A percentile compares a stretch with the other conserved stretches of the same genome.
Evolutionary conservation across 202 grass and related monocot genomes (phyloP).

Genomic region (Tripidium arundinaceum): DNA sequence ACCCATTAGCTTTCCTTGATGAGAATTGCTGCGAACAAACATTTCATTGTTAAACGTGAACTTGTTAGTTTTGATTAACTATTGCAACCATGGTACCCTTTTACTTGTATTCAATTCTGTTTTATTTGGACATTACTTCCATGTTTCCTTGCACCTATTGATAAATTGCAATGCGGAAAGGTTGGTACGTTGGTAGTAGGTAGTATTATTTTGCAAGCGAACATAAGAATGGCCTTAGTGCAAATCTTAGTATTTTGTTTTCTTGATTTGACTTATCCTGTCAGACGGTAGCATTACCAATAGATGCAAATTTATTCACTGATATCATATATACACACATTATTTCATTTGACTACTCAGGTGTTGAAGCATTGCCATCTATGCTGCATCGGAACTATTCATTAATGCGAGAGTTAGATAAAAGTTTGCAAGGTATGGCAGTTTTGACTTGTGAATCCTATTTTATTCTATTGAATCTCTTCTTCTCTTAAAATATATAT

Average conservation of each 20-base stretch:
- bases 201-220: neutral
- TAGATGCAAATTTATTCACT: neutral
- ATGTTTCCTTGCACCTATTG: neutral
- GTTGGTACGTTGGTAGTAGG: neutral
- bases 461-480: neutral
- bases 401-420: conserved; percentile 90
- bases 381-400: conserved; percentile 86
- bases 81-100: neutral
- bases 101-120: neutral
- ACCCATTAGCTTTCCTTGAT: neutral
- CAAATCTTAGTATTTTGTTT: conserved; percentile 8
- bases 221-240: neutral
- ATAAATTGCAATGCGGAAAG: neutral
- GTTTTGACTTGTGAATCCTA: conserved; percentile 8
- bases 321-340: neutral
- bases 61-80: conserved; percentile 10
- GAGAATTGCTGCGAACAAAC: neutral
- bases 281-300: conserved; percentile 11
- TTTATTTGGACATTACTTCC: neutral
- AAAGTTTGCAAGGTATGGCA: conserved; percentile 71
- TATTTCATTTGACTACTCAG: conserved; percentile 34
- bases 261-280: neutral
- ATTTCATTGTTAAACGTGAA: neutral
- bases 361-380: conserved; percentile 69
- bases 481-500: conserved; percentile 13